Evolutionary conservation across 2,329 filamentous ascomycete species (phyloP), one percentile per base, ranked within the genome.

Genomic region (Colletotrichum orchidophilum): DNA sequence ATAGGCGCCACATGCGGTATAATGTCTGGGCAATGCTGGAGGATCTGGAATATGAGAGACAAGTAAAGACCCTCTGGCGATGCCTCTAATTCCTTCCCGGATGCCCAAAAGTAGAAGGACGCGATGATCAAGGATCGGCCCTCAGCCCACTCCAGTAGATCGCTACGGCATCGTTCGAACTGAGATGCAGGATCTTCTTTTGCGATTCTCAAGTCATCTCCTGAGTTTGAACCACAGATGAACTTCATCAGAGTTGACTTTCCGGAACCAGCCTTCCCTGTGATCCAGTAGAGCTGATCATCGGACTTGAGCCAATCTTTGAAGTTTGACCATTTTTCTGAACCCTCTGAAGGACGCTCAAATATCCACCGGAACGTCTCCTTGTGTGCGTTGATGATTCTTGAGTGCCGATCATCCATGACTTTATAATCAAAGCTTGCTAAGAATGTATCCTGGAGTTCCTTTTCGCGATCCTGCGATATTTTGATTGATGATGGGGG

Each of bases 231-330:
- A 29, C 49, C 75, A 1, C 75, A 79, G n/a, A 83, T 75, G 53
- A 81, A 81, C 21, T 82, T 80, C 76, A 84, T 84, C 4, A 86
- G 78, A 0, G 83, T 85, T 0, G 83, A 85, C 70, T 86, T 86
- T 1, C 84, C 85, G 0, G 82, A 82, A 1, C 84, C 84, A 5
- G 84, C 80, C 46, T 85, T 83, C 6, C 81, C 81, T 5, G 78
- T 81, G 57, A 83, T 79, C 63, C 31, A 35, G 1, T 60, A 52
- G 24, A 39, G 39, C 6, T 18, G 26, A 13, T 1, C 18, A 50
- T 61, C 58, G 35, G 42, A 61, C 42, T 61, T 39, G 3, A 61
- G 58, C 58, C 58, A 61, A 3, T 61, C 42, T 11, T 33, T 33
- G 42, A 61, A 61, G 39, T 61, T 26, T 3, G 39, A 29, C 58